Evolutionary conservation across 2,329 filamentous ascomycete genomes (phyloP).

Genomic region (Fusarium subglutinans): DNA sequence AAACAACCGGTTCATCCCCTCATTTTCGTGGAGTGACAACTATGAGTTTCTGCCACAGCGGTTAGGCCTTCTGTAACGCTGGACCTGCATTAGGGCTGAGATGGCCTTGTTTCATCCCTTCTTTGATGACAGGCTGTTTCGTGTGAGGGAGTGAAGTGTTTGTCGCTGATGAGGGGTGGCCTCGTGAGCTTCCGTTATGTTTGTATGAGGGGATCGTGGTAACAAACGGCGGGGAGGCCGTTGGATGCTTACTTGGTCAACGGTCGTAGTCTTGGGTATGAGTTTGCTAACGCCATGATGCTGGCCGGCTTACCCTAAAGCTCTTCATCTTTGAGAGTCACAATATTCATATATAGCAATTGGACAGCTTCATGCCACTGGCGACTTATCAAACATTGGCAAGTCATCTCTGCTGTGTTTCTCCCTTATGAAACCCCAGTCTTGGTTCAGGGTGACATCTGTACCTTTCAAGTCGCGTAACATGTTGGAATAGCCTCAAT

Average conservation of each 20-base stretch:
- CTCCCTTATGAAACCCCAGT: accelerated
- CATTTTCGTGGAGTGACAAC: neutral
- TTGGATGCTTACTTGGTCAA: conserved; percentile 1
- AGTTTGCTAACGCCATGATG: too few relatives aligned
- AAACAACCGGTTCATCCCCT: neutral
- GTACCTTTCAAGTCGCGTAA: neutral
- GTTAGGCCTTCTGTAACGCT: conserved; percentile 5
- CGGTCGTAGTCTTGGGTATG: conserved; percentile 1
- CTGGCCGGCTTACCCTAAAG: conserved; percentile 2
- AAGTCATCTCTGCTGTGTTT: neutral
- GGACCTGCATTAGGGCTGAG: conserved; percentile 18
- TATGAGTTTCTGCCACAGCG: conserved; percentile 12
- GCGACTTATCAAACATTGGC: accelerated
- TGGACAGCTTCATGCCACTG: neutral
- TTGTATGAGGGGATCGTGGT: neutral
- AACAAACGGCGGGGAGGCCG: conserved; percentile 10
- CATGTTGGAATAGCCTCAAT: neutral
- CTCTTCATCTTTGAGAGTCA: too few relatives aligned
- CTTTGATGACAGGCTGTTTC: neutral
- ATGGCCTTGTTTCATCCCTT: conserved; percentile 12
- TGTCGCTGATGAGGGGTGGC: neutral
- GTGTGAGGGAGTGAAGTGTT: neutral
- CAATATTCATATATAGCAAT: neutral
- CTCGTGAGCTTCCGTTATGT: neutral
- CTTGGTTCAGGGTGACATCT: accelerated